Percentiles rank a stretch among this genome's conserved stretches.
phyloP scores from a whole-genome alignment of 176 grass and related monocot genomes.

The Triticum dicoccoides region DNA sequence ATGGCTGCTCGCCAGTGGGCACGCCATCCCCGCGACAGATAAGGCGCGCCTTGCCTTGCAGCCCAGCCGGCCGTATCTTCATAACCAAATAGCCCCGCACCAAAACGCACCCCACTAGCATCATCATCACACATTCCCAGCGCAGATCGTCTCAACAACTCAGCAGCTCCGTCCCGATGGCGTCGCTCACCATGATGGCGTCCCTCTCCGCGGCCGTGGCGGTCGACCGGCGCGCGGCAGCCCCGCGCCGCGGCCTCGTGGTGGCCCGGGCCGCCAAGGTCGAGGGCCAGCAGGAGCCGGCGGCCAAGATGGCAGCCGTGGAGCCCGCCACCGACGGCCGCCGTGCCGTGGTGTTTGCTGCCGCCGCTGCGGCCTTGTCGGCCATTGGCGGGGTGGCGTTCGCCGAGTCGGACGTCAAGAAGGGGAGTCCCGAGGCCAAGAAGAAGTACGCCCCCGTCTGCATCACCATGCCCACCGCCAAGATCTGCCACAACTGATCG shows the following conservation, averaged over 20 bases:
- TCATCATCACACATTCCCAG: background rate
- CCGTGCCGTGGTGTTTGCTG: constrained; percentile 53
- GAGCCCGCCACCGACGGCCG: constrained; percentile 34
- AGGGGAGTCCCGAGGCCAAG: constrained; percentile 54
- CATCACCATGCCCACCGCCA: constrained; percentile 84
- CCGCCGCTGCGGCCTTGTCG: constrained; percentile 42
- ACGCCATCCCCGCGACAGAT: constrained; percentile 27
- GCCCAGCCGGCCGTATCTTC: constrained; percentile 18
- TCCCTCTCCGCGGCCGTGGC: constrained; percentile 51
- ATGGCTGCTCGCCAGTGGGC: constrained; percentile 27
- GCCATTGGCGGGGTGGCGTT: constrained; percentile 27
- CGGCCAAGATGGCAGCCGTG: background rate
- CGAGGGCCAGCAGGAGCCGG: constrained; percentile 28
- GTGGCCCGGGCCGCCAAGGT: constrained; percentile 31
- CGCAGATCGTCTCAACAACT: background rate
- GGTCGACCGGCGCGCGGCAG: background rate
- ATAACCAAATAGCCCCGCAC: constrained; percentile 17
- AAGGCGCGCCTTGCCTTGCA: constrained; percentile 26
- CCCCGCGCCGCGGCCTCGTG: constrained; percentile 32
- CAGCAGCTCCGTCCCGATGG: constrained; percentile 28
- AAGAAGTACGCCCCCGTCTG: constrained; percentile 73
- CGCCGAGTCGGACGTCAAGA: constrained; percentile 43
- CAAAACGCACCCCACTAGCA: background rate
- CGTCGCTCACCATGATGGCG: constrained; percentile 68
- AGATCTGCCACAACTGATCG: constrained; percentile 61